Conservation (phyloP, 225 moss, liverwort and hornwort genomes). For the Anthoceros angustus region DNA sequence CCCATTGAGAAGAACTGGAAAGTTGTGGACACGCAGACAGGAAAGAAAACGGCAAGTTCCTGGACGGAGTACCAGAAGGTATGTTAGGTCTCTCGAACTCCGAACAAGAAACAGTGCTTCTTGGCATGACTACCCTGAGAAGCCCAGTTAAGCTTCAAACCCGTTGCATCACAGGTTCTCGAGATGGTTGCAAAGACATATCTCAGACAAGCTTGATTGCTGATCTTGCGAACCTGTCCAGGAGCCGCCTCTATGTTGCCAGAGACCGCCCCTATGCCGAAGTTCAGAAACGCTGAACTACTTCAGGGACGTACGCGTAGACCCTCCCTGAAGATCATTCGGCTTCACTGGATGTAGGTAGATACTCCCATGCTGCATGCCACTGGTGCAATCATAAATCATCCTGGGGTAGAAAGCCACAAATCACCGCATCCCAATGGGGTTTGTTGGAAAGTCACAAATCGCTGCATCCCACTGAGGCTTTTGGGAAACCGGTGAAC, state of each 20-base stretch:
- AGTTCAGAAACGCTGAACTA: neutral
- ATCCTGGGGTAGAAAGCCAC: too few species aligned
- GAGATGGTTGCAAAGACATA: neutral
- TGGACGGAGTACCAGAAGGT: neutral
- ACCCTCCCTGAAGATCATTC: too few species aligned
- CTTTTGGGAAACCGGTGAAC: too few species aligned
- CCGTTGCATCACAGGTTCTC: neutral
- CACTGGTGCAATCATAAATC: too few species aligned
- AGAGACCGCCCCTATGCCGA: neutral
- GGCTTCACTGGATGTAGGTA: too few species aligned
- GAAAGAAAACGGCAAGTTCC: neutral
- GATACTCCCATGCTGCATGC: too few species aligned
- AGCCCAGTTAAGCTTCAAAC: neutral
- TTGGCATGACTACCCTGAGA: neutral
- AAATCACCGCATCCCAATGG: too few species aligned
- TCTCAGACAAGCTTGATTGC: neutral
- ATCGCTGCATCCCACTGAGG: too few species aligned
- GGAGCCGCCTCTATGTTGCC: neutral
- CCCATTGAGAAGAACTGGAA: neutral
- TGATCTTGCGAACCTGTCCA: neutral
- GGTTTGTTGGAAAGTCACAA: too few species aligned
- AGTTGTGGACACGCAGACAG: neutral
- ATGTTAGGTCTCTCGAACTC: neutral
- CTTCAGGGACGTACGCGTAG: too few species aligned
- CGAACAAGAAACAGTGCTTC: neutral